Conservation (phyloP, 2,329 filamentous ascomycete species). For the Tolypocladium sp. region DNA sequence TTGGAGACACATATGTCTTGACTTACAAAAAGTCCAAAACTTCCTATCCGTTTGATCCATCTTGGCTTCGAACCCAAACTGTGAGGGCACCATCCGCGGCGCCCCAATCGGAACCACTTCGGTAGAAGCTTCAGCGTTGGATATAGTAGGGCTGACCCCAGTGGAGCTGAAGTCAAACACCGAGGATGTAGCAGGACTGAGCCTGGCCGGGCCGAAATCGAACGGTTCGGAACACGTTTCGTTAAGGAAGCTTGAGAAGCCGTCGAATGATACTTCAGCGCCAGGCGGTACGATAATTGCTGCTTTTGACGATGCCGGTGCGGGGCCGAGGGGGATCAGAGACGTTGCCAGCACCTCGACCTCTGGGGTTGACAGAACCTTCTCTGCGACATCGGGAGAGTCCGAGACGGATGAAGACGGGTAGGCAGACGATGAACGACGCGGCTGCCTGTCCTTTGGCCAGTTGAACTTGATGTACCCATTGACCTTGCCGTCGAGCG, state of each 20-base stretch:
- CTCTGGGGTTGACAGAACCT: neutral
- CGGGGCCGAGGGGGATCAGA: neutral
- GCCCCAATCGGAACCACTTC: conserved; percentile 7
- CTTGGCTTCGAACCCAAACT: conserved; percentile 17
- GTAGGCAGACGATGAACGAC: neutral
- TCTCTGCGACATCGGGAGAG: conserved; percentile 1
- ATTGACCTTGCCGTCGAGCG: conserved; percentile 23
- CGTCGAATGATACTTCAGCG: neutral
- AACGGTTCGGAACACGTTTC: neutral
- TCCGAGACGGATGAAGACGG: neutral
- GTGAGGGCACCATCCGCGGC: conserved; percentile 8
- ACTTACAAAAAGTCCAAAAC: conserved; percentile 27
- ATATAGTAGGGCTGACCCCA: neutral
- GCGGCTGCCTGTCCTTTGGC: conserved; percentile 10
- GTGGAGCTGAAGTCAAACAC: neutral
- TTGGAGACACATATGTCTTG: neutral
- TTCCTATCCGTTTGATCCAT: conserved; percentile 23
- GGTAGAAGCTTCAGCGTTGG: neutral
- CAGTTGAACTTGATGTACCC: conserved; percentile 29
- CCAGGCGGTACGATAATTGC: neutral
- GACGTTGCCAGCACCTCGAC: neutral
- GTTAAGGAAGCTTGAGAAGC: conserved; percentile 1
- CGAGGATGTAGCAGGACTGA: neutral
- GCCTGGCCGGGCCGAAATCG: neutral
- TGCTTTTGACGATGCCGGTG: neutral